Evolutionary conservation across 2,329 filamentous ascomycete genomes (phyloP), one percentile per base, ranked within the genome.

Genomic region (Aureobasidium sp.): DNA sequence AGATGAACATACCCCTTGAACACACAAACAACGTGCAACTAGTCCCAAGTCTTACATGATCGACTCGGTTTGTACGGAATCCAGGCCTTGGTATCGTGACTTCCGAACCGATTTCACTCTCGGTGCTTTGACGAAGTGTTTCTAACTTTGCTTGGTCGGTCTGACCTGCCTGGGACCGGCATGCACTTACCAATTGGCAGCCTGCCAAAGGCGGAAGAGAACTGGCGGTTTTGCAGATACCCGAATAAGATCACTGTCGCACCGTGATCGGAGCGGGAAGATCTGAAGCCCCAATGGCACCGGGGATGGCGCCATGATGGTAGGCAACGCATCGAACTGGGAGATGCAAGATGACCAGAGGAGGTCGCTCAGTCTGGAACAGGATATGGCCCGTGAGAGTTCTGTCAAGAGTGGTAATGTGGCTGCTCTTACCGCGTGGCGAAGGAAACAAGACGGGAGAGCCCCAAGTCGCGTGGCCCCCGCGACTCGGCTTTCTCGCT

Each of bases 371-470:
- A 58, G 42, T 58, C 55, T 58, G 20, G 31, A 58, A 58, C 20
- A n/a, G 42, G 55, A 47, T 47, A 39, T 58, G 55, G 55, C 27
- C 55, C 31, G 53, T 44, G 53, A 45, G 22, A 34, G 42, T 58
- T 48, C 55, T 58, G 42, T 58, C 29, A 58, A 47, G 55, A 58
- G 55, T 14, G 29, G 41, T 15, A 58, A 58, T 48, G 42, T 58
- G 55, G 55, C 55, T 58, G 55, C 45, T 39, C 20, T 42, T 15
- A 31, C 22, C 55, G 55, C 55, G 55, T 58, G 55, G 55, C 42
- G 20, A 48, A 37, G 36, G 52, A 42, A 53, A 22, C 42, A 37
- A 41, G 37, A 34, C 39, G 53, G 39, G 41, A 45, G n/a, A 45
- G 41, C 53, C 53, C 53, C 53, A 45, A 45, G 53, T 45, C 53